Evolutionary conservation across 106 monocot genomes (phyloP).

Genomic region (Ottelia alismoides): DNA sequence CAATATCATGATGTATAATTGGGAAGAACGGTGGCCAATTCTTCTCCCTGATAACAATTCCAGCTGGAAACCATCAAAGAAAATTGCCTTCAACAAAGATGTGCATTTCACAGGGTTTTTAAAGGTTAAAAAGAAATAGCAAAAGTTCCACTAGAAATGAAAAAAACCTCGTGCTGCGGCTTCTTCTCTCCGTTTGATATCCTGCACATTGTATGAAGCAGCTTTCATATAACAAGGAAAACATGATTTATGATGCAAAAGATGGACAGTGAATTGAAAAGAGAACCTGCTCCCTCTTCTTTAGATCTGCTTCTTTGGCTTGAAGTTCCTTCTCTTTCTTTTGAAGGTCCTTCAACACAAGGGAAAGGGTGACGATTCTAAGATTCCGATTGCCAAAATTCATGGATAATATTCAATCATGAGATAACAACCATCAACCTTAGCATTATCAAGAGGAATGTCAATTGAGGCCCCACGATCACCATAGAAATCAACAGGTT

Average conservation of each 20-base stretch:
- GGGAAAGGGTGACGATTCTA: neutral
- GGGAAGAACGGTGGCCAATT: too few relatives aligned
- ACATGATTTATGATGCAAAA: too few relatives aligned
- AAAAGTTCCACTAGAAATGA: neutral
- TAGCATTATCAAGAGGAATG: constrained; percentile 62
- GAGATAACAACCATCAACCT: constrained; percentile 28
- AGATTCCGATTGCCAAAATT: neutral
- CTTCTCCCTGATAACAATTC: constrained; percentile 66
- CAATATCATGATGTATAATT: constrained; percentile 76
- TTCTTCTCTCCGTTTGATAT: constrained; percentile 63
- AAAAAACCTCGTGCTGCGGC: constrained; percentile 46
- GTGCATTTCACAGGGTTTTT: neutral
- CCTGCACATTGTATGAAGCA: constrained; percentile 18
- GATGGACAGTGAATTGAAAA: too few relatives aligned
- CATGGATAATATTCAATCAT: too few relatives aligned
- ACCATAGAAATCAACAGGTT: constrained; percentile 82
- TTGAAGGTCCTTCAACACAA: constrained; percentile 62
- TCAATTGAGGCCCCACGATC: constrained; percentile 49
- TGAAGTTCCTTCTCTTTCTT: constrained; percentile 68
- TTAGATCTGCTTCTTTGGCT: constrained; percentile 63
- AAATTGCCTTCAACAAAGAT: neutral
- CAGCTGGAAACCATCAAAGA: constrained; percentile 36
- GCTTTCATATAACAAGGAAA: neutral
- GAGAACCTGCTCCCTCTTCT: constrained; percentile 65
- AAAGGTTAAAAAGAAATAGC: neutral